phyloP scores from a whole-genome alignment of 257 asterid genomes.

The Gardenia jasminoides region DNA sequence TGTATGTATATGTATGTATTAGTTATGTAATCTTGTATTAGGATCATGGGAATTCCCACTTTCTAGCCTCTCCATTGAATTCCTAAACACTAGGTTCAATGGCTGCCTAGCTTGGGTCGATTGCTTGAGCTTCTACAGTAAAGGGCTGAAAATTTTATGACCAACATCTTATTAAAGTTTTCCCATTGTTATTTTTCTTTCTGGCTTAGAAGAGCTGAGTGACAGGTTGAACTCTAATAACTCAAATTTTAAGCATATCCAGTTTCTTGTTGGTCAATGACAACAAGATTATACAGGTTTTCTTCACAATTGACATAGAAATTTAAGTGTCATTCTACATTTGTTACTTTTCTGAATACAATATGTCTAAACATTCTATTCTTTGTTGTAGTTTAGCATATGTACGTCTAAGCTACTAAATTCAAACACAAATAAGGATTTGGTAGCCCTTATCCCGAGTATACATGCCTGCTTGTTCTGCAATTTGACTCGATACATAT shows the following conservation, averaged over 20 bases:
- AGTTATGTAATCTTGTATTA: neutral
- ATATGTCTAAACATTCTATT: neutral
- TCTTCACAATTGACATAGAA: neutral
- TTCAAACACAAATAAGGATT: no score
- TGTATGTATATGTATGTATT: neutral
- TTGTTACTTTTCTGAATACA: no score
- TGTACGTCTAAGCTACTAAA: no score
- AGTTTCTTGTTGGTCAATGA: neutral
- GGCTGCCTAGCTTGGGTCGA: neutral
- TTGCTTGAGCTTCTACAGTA: neutral
- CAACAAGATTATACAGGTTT: neutral
- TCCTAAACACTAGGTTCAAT: neutral
- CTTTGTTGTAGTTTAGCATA: no score
- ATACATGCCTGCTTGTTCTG: no score
- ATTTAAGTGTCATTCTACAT: no score
- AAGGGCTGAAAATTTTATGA: neutral
- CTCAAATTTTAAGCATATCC: neutral
- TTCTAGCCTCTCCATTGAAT: neutral
- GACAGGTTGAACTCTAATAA: neutral
- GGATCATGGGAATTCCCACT: neutral
- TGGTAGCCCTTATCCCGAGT: no score
- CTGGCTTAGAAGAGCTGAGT: neutral
- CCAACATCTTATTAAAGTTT: neutral
- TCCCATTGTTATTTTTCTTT: neutral
- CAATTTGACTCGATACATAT: neutral